A percentile compares a stretch with the other conserved stretches of the same genome.
phyloP scores from a whole-genome alignment of 306 rosid genomes.

The Cicer cuneatum region DNA sequence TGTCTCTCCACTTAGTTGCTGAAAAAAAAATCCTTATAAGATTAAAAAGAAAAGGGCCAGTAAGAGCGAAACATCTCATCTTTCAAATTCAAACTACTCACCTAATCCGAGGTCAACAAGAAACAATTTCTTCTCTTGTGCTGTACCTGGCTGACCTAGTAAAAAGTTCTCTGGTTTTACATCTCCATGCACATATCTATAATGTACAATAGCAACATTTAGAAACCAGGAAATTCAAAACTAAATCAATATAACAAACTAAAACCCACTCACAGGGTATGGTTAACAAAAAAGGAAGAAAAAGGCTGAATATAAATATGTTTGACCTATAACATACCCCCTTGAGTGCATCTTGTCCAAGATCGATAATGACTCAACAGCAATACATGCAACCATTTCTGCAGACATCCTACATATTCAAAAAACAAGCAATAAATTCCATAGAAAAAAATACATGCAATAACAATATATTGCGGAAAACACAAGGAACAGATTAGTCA shows the following conservation, averaged over 20 bases:
- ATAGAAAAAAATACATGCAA: slow-evolving; percentile 6
- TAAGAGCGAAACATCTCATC: slow-evolving; percentile 20
- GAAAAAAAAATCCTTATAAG: slow-evolving; percentile 41
- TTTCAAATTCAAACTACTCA: slow-evolving; percentile 45
- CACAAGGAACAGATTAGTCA: slow-evolving; percentile 18
- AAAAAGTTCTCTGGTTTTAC: slow-evolving; percentile 95
- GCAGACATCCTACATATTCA: slow-evolving; percentile 72
- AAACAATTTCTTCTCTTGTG: slow-evolving; percentile 91
- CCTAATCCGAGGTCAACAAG: slow-evolving; percentile 98
- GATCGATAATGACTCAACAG: slow-evolving; percentile 90
- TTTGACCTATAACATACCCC: slow-evolving; percentile 64
- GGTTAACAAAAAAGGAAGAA: slow-evolving; percentile 16
- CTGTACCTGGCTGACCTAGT: slow-evolving; percentile 90
- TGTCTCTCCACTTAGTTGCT: slow-evolving; percentile 97
- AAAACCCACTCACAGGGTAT: neutral
- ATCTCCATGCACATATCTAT: slow-evolving; percentile 97
- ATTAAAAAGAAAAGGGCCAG: slow-evolving; percentile 3
- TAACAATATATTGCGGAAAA: slow-evolving; percentile 16
- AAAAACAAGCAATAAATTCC: slow-evolving; percentile 22
- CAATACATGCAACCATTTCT: slow-evolving; percentile 96
- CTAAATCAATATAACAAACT: neutral
- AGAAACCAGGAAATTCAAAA: slow-evolving; percentile 19
- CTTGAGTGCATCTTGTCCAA: slow-evolving; percentile 90
- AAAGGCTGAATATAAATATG: neutral
- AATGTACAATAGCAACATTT: slow-evolving; percentile 27